Base-by-base conservation (phyloP, 78 protist species). In the Dictyostelium intermedium region DNA sequence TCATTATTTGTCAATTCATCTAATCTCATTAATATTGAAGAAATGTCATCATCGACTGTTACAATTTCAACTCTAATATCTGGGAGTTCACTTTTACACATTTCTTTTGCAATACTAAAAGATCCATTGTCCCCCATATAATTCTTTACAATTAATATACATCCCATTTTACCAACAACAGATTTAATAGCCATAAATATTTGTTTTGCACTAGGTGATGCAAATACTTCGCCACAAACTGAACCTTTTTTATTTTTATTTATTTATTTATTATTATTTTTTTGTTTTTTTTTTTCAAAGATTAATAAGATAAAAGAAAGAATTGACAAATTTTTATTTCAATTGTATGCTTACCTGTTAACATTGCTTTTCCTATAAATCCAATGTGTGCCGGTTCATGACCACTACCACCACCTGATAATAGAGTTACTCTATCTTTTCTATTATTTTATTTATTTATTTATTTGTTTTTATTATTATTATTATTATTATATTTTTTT, bases 331-430 rank as follows among this genome's bases (percentile, higher is more conserved):
- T 39, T 5, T 39, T 39, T 39, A 39, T 39, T 39, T 39, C 4
- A 39, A 39, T n/a, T 41, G 47, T 41, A 1, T 47, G 0, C 66
- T 14, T 20, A 56, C 66, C 74, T 66, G 74, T 27, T 18, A 96
- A 72, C 97, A 96, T 96, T 10, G 97, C 96, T 1, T 7, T 14
- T 1, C 97, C 98, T 7, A 97, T 73, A 73, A 70, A 97, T 2
- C 98, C 98, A 3, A 87, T 94, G 70, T 92, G 97, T 13, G 83
- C 35, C 3, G 98, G 98, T 63, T 97, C 97, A 89, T 97, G 98
- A 20, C 98, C 98, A 13, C 73, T 25, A 16, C 98, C 98, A 53
- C 98, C 98, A 5, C 98, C 98, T 1, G 77, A 25, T n/a, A 93
- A 43, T n/a, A 93, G 70, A 66, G 27, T 10, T 56, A 79, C 81